Conservation (phyloP, 2,329 filamentous ascomycete genomes). For the Sphaerulina musiva region DNA sequence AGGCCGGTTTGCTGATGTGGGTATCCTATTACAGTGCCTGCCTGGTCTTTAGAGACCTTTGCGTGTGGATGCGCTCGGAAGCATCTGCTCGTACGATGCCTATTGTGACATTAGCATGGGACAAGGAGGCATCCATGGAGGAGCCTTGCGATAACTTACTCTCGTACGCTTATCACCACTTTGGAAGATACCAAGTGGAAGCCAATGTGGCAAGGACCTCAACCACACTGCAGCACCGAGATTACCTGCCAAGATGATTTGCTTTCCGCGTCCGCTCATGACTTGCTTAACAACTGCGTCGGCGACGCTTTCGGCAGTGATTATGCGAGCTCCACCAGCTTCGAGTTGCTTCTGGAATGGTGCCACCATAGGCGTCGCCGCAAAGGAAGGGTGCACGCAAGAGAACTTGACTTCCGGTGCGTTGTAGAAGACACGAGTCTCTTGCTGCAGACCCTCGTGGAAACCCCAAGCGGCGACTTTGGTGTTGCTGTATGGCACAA, state of each 20-base stretch:
- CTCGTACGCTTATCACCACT: slow-evolving; percentile 11
- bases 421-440: slow-evolving; percentile 39
- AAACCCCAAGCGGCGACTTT: slow-evolving; percentile 50
- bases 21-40: slow-evolving; percentile 7
- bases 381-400: slow-evolving; percentile 40
- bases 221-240: slow-evolving; percentile 12
- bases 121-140: neutral
- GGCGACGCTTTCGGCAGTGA: slow-evolving; percentile 38
- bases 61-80: neutral
- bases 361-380: slow-evolving; percentile 37
- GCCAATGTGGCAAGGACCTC: slow-evolving; percentile 14
- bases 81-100: slow-evolving; percentile 7
- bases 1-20: neutral
- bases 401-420: slow-evolving; percentile 41
- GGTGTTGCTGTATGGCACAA: slow-evolving; percentile 49
- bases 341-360: slow-evolving; percentile 32
- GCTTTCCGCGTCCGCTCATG: slow-evolving; percentile 36
- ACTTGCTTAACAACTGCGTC: slow-evolving; percentile 42
- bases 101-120: slow-evolving; percentile 1
- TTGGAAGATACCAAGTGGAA: slow-evolving; percentile 14
- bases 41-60: neutral
- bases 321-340: slow-evolving; percentile 29
- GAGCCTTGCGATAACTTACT: neutral
- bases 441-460: slow-evolving; percentile 44
- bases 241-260: slow-evolving; percentile 36